Base-by-base conservation (phyloP, 768 basidiomycete genomes). In the Rhizopogon rudus region DNA sequence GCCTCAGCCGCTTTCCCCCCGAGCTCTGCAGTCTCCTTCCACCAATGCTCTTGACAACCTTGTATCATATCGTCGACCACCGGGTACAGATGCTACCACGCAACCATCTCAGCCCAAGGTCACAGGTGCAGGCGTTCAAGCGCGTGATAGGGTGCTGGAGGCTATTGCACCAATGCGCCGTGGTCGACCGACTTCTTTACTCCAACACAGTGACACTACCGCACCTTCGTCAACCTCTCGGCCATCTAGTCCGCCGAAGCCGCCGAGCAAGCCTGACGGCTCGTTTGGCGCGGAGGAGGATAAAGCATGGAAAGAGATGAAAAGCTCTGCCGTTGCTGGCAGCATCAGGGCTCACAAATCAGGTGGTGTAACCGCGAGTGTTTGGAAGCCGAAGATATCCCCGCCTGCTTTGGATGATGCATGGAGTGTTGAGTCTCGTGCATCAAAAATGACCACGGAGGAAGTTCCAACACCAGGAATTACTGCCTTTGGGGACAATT, bases 151-250 rank as follows among this genome's bases (percentile, higher is more conserved):
- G 62, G 87, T 88, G 5, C 74, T 90, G 17, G 89, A 90, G 61
- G 88, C 88, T 12, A 87, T 91, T 54, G 84, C 85, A 33, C 88
- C 90, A 0, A 84, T 88, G 84, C 81, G 88, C 40, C 75, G 87
- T 35, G 89, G 88, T 16, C 77, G 88, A 22, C 87, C 87, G 2
- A 66, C 70, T 60, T 57, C 58, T 48, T 65, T 71, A 37, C 68
- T 70, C 56, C 71, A 73, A 22, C 65, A 76, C 8, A 67, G 63
- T 4, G 48, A 49, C 33, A 37, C 22, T 22, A 40, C 73, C 5
- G 71, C 66, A 57, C 72, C 73, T 3, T 67, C 73, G 51, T 73
- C 74, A 33, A 17, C 37, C 28, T 62, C 69, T 35, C 69, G 62
- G 31, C 60, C 61, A 22, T 59, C 61, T 29, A 63, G 65, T 54